Evolutionary conservation across 1,284 basidiomycete species (phyloP).

Genomic region (Testicularia cyperi): DNA sequence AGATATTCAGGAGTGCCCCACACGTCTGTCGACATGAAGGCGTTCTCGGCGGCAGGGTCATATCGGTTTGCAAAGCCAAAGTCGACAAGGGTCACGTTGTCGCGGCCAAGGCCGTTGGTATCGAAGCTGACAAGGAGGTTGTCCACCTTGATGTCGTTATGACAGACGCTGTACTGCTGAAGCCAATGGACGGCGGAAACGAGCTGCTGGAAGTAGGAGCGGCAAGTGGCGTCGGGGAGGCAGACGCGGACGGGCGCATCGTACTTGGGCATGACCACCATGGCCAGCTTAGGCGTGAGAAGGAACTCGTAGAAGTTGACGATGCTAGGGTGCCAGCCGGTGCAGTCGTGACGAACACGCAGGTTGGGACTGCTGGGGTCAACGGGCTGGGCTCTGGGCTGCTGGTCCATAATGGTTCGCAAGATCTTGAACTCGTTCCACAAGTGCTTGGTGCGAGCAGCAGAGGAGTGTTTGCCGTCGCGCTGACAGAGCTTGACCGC

Average conservation of each 20-base stretch:
- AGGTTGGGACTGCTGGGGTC: constrained; percentile 22
- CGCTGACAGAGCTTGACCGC: constrained; percentile 46
- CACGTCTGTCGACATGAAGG: constrained; percentile 31
- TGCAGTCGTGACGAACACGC: constrained; percentile 24
- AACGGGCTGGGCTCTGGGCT: constrained; percentile 22
- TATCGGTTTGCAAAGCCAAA: constrained; percentile 53
- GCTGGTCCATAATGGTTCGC: constrained; percentile 26
- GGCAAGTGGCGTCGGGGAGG: constrained; percentile 30
- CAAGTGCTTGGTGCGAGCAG: constrained; percentile 37
- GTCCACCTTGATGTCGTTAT: constrained; percentile 53
- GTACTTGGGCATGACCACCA: constrained; percentile 49
- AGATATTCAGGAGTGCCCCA: constrained; percentile 53
- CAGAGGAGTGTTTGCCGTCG: constrained; percentile 24
- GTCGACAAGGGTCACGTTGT: constrained; percentile 29
- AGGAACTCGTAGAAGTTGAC: constrained; percentile 45
- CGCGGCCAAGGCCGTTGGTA: constrained; percentile 20
- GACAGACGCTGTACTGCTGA: constrained; percentile 39
- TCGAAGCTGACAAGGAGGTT: constrained; percentile 42
- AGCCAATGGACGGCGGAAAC: constrained; percentile 46
- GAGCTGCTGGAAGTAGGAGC: constrained; percentile 43
- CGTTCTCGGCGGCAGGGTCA: constrained; percentile 16
- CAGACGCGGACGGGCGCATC: constrained; percentile 49
- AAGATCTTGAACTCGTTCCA: constrained; percentile 55
- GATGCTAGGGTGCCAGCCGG: constrained; percentile 40
- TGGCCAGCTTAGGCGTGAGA: constrained; percentile 33